Conservation (phyloP, 805 yeast species). For the Candida manassasensis region DNA sequence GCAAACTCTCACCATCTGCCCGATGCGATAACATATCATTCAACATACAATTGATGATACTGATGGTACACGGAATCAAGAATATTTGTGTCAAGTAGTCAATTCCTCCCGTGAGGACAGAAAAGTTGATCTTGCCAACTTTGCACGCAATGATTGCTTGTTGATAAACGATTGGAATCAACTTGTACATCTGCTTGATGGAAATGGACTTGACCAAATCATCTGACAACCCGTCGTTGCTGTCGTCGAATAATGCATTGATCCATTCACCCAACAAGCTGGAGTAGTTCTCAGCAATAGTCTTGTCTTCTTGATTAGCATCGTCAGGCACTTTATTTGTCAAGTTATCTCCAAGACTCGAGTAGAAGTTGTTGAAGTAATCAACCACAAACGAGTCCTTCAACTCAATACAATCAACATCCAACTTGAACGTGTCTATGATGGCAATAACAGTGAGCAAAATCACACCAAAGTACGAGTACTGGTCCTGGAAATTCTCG, state of each 20-base stretch:
- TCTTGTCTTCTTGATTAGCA: slow-evolving; percentile 22
- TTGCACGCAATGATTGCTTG: slow-evolving; percentile 64
- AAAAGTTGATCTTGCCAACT: slow-evolving; percentile 50
- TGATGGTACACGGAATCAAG: slow-evolving; percentile 49
- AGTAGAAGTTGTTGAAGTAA: slow-evolving; percentile 30
- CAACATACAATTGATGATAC: slow-evolving; percentile 30
- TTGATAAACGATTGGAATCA: slow-evolving; percentile 70
- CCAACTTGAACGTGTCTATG: slow-evolving; percentile 21
- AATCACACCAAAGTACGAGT: slow-evolving; percentile 63
- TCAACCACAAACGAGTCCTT: slow-evolving; percentile 28
- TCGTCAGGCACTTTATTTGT: slow-evolving; percentile 15
- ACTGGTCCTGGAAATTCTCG: slow-evolving; percentile 58
- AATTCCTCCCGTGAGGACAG: slow-evolving; percentile 67
- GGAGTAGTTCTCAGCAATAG: slow-evolving; percentile 29
- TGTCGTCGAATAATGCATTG: slow-evolving; percentile 65
- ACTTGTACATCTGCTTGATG: slow-evolving; percentile 59
- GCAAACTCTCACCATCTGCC: slow-evolving; percentile 10
- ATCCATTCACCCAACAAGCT: slow-evolving; percentile 60
- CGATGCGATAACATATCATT: slow-evolving; percentile 11
- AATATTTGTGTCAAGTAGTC: slow-evolving; percentile 85
- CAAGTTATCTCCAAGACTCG: slow-evolving; percentile 26
- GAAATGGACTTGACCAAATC: slow-evolving; percentile 65
- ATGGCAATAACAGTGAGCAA: slow-evolving; percentile 35
- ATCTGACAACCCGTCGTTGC: slow-evolving; percentile 73
- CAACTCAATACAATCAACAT: slow-evolving; percentile 18